These are phyloP conservation scores for Rhizoclosmatium sp. DNA, from an alignment of 192 early-diverging fungal species.

Conservation along the genomic window DNA sequence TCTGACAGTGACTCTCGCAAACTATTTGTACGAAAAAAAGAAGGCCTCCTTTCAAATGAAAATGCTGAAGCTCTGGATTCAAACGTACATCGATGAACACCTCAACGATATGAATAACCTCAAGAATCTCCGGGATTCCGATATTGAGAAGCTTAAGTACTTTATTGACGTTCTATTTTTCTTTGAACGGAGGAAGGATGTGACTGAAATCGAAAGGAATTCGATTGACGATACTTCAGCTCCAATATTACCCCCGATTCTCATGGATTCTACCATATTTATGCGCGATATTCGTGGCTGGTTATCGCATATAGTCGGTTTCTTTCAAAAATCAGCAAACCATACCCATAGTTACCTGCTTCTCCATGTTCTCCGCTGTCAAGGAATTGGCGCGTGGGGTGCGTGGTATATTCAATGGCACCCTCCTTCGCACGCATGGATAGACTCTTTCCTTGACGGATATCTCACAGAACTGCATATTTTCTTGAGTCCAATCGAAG, in stretches of 20 bases:
- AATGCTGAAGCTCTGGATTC: slow-evolving; percentile 42
- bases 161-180: slow-evolving; percentile 42
- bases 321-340: slow-evolving; percentile 14
- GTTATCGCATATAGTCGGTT: slow-evolving; percentile 38
- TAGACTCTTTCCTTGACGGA: slow-evolving; percentile 34
- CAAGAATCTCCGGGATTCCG: background rate
- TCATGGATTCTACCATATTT: slow-evolving; percentile 31
- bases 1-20: slow-evolving; percentile 8
- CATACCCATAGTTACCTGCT: slow-evolving; percentile 37
- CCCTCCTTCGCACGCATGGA: slow-evolving; percentile 36
- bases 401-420: slow-evolving; percentile 46
- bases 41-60: slow-evolving; percentile 25
- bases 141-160: slow-evolving; percentile 30
- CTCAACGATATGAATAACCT: slow-evolving; percentile 7
- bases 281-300: slow-evolving; percentile 42
- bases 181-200: slow-evolving; percentile 27
- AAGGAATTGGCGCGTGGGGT: slow-evolving; percentile 49
- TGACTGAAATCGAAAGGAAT: background rate
- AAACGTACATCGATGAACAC: slow-evolving; percentile 36
- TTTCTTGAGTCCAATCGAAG: slow-evolving; percentile 51
- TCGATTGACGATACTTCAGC: background rate
- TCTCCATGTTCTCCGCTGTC: slow-evolving; percentile 41
- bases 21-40: slow-evolving; percentile 23
- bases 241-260: background rate
- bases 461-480: slow-evolving; percentile 45